These are phyloP conservation scores for Coemansia sp. DNA, from an alignment of 192 early-diverging fungal genomes.

Conservation along the genomic window DNA sequence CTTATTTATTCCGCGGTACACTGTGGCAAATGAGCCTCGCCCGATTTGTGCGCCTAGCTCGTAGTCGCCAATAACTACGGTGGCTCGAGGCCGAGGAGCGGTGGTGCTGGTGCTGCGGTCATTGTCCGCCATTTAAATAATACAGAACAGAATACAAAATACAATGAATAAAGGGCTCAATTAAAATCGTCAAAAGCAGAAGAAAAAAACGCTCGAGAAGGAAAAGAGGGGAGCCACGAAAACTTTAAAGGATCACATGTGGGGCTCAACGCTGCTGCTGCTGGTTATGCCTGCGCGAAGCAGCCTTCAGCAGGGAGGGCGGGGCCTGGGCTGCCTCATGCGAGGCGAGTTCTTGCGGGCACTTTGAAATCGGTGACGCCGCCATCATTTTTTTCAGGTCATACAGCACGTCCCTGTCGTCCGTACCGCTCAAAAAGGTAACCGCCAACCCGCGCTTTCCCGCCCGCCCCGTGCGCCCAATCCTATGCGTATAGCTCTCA, in stretches of 20 bases:
- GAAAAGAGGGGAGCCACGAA: background rate
- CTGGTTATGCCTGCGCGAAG: constrained; percentile 14
- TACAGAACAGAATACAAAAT: background rate
- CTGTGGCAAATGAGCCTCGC: constrained; percentile 93
- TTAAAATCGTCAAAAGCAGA: background rate
- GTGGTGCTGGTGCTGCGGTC: constrained; percentile 15
- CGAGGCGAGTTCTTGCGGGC: constrained; percentile 80
- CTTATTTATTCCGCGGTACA: constrained; percentile 78
- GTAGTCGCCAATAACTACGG: constrained; percentile 73
- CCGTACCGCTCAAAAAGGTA: constrained; percentile 72
- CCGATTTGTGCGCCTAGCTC: constrained; percentile 82
- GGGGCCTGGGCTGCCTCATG: constrained; percentile 85
- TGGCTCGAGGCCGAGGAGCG: constrained; percentile 42
- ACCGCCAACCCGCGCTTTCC: constrained; percentile 87
- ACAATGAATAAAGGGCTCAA: background rate
- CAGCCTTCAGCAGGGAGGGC: constrained; percentile 30
- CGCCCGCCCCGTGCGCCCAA: constrained; percentile 98
- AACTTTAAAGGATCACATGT: background rate
- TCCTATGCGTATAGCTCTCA: constrained; percentile 98
- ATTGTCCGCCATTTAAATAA: constrained; percentile 41
- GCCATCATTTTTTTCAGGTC: constrained; percentile 67
- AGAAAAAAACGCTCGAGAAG: background rate
- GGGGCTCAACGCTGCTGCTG: background rate
- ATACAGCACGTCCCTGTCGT: constrained; percentile 87
- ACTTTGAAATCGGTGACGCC: constrained; percentile 72